Evolutionary conservation across 805 yeast species (phyloP).

Genomic region (Priceomyces medius): DNA sequence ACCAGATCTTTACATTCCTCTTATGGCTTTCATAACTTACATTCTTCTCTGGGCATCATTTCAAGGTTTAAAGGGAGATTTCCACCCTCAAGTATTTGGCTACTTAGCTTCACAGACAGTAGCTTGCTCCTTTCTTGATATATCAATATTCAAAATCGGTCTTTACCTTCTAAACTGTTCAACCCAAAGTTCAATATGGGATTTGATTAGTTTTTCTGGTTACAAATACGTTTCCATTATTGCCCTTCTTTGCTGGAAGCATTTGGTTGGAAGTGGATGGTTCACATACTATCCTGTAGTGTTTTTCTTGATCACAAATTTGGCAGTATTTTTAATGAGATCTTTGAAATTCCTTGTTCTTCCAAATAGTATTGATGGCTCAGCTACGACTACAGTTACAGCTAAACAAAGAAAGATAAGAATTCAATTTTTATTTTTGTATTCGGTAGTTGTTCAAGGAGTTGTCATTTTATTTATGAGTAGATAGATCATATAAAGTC

Average conservation of each 20-base stretch:
- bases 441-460: conserved; percentile 80
- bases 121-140: conserved; percentile 78
- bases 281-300: conserved; percentile 33
- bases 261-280: conserved; percentile 37
- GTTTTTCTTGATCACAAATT: conserved; percentile 40
- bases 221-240: conserved; percentile 88
- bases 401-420: conserved; percentile 72
- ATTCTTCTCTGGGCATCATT: conserved; percentile 78
- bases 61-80: conserved; percentile 83
- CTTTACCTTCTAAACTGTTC: conserved; percentile 74
- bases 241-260: conserved; percentile 52
- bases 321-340: conserved; percentile 63
- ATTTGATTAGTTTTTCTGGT: conserved; percentile 84
- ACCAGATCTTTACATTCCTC: conserved; percentile 93
- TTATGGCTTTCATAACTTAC: conserved; percentile 89
- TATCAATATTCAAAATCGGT: conserved; percentile 73
- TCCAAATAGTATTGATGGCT: conserved; percentile 45
- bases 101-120: conserved; percentile 81
- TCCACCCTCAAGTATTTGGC: conserved; percentile 92
- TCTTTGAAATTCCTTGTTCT: conserved; percentile 67
- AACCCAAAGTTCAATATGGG: conserved; percentile 64
- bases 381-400: conserved; percentile 54
- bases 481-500: conserved; percentile 14
- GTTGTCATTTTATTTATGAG: conserved; percentile 71
- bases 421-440: conserved; percentile 81